Conservation (phyloP, 768 basidiomycete species). For the Suillus clintonianus region DNA sequence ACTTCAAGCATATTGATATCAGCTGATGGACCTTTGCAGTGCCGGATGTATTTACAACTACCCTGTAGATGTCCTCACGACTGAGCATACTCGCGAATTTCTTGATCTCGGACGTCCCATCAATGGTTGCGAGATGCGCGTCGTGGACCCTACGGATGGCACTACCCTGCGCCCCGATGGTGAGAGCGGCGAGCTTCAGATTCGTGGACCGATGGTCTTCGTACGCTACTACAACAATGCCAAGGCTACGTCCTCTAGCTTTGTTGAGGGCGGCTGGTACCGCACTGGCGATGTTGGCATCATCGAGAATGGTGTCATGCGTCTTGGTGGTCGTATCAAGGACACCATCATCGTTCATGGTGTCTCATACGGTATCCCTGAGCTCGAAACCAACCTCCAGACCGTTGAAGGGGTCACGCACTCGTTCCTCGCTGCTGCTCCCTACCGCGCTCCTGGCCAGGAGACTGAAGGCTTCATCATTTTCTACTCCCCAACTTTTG, state of each 20-base stretch:
- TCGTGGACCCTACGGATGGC: conserved; percentile 32
- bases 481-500: conserved; percentile 35
- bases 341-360: conserved; percentile 42
- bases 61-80: conserved; percentile 23
- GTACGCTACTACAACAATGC: conserved; percentile 50
- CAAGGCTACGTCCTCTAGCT: conserved; percentile 47
- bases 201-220: conserved; percentile 41
- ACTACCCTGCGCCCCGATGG: conserved; percentile 24
- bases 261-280: conserved; percentile 55
- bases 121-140: conserved; percentile 36
- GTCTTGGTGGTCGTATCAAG: conserved; percentile 40
- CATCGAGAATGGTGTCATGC: conserved; percentile 35
- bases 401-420: conserved; percentile 35
- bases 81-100: conserved; percentile 29
- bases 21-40: conserved; percentile 5
- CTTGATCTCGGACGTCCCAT: conserved; percentile 37
- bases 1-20: background rate
- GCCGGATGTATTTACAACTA: conserved; percentile 43
- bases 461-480: conserved; percentile 43
- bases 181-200: conserved; percentile 40
- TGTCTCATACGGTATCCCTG: conserved; percentile 36
- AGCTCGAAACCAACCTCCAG: conserved; percentile 39
- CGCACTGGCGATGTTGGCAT: conserved; percentile 57
- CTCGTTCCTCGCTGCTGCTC: conserved; percentile 34
- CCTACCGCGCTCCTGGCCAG: conserved; percentile 37